phyloP scores from a whole-genome alignment of 805 yeast genomes.

The Candida insectorum region DNA sequence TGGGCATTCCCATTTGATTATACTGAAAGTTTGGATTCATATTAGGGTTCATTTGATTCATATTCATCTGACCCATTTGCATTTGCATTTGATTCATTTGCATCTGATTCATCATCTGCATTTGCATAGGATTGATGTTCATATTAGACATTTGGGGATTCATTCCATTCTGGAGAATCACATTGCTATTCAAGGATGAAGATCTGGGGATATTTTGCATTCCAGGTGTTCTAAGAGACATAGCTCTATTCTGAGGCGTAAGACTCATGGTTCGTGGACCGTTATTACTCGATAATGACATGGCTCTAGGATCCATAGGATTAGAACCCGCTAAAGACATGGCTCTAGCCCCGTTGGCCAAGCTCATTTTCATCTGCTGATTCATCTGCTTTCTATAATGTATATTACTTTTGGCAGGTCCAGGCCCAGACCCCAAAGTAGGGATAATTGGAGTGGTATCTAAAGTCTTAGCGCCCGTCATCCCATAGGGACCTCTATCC shows the following conservation, averaged over 20 bases:
- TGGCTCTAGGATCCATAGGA: conserved; percentile 26
- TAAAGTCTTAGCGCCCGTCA: conserved; percentile 27
- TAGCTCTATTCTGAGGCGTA: conserved; percentile 22
- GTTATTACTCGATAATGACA: conserved; percentile 9
- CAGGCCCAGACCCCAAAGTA: conserved; percentile 41
- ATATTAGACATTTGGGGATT: conserved; percentile 5
- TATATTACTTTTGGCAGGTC: conserved; percentile 41
- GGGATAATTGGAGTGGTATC: conserved; percentile 79
- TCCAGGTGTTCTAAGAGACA: conserved; percentile 20
- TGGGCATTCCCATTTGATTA: not conserved
- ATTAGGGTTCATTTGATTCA: conserved; percentile 7
- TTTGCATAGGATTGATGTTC: conserved; percentile 6
- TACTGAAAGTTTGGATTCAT: not conserved
- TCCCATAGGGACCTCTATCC: conserved; percentile 66
- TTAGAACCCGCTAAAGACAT: conserved; percentile 36
- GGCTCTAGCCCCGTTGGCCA: conserved; percentile 45
- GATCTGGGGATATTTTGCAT: conserved; percentile 11
- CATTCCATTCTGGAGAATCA: conserved; percentile 2
- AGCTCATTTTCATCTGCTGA: conserved; percentile 58
- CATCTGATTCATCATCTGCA: conserved; percentile 1
- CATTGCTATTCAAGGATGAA: conserved; percentile 8
- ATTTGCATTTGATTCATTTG: conserved; percentile 3
- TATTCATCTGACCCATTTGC: conserved; percentile 2
- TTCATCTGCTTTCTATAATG: conserved; percentile 71
- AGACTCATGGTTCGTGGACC: conserved; percentile 17